Evolutionary conservation across 2,329 filamentous ascomycete species (phyloP).

Genomic region (Xylariaceae sp.): DNA sequence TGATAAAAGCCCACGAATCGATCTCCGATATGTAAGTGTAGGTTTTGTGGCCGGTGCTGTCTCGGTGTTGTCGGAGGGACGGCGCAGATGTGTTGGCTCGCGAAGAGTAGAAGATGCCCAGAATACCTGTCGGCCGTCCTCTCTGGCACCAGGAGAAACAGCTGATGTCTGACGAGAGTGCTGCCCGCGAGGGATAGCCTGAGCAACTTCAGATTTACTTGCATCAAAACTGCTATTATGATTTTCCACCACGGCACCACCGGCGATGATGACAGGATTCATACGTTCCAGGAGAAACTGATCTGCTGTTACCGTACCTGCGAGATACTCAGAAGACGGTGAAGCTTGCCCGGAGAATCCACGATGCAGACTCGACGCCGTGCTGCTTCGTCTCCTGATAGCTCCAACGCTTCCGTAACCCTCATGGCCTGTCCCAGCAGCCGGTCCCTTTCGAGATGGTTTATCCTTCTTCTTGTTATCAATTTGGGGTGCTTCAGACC

Average conservation of each 20-base stretch:
- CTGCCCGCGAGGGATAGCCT: conserved; percentile 39
- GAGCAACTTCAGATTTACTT: conserved; percentile 45
- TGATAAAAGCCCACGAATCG: conserved; percentile 46
- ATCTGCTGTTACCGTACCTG: conserved; percentile 43
- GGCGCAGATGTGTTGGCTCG: conserved; percentile 31
- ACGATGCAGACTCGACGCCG: conserved; percentile 44
- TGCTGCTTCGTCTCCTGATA: conserved; percentile 58
- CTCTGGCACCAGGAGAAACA: conserved; percentile 37
- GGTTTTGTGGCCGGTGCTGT: conserved; percentile 44
- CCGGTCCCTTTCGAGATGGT: conserved; percentile 66
- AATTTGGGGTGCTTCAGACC: conserved; percentile 41
- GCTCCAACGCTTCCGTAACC: conserved; percentile 66
- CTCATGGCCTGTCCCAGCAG: conserved; percentile 91
- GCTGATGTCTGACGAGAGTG: conserved; percentile 41
- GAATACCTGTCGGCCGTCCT: conserved; percentile 40
- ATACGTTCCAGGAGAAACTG: conserved; percentile 57
- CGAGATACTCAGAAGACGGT: conserved; percentile 46
- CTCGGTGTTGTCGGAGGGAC: conserved; percentile 53
- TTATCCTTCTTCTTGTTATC: conserved; percentile 52
- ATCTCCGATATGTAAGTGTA: conserved; percentile 51
- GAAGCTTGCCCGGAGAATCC: conserved; percentile 41
- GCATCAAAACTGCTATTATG: conserved; percentile 49
- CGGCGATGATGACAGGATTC: conserved; percentile 61
- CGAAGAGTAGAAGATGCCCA: conserved; percentile 52
- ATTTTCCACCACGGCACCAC: conserved; percentile 58